Percentiles rank a stretch among this genome's conserved stretches.
Conservation (phyloP, 805 yeast genomes). For the Teunomyces kruisii region DNA sequence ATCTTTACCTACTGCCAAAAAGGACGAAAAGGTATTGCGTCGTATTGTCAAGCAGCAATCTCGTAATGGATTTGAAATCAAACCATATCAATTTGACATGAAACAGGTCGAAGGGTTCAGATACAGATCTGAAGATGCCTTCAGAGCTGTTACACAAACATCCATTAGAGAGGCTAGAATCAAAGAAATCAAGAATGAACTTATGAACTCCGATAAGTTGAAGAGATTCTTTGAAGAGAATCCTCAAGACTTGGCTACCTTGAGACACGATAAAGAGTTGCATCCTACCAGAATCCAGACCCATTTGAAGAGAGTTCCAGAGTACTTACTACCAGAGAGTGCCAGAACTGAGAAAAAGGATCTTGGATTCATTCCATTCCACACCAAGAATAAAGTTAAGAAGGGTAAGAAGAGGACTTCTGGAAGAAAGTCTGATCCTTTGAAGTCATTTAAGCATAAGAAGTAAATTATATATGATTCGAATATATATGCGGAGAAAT, state of each 20-base stretch:
- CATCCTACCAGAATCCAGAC: constrained; percentile 80
- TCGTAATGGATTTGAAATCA: constrained; percentile 68
- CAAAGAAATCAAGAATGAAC: constrained; percentile 82
- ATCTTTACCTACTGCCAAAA: constrained; percentile 62
- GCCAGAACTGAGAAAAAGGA: constrained; percentile 57
- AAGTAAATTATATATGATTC: constrained; percentile 5
- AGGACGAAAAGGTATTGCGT: constrained; percentile 81
- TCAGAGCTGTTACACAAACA: constrained; percentile 87
- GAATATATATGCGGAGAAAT: background rate
- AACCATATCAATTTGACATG: constrained; percentile 89
- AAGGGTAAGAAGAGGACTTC: constrained; percentile 36
- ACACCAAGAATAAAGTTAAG: constrained; percentile 47
- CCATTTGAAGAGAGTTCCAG: constrained; percentile 90
- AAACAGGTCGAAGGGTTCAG: constrained; percentile 93
- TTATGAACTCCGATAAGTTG: constrained; percentile 83
- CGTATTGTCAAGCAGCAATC: constrained; percentile 77
- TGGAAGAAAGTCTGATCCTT: constrained; percentile 58
- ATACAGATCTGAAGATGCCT: constrained; percentile 95
- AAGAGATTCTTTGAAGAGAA: constrained; percentile 96
- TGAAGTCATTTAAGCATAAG: constrained; percentile 45
- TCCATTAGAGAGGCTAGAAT: constrained; percentile 92
- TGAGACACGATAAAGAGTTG: constrained; percentile 89
- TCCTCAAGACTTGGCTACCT: constrained; percentile 85
- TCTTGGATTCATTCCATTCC: constrained; percentile 74
- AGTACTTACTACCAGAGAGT: constrained; percentile 80